Evolutionary conservation across 495 filamentous ascomycete species (phyloP), one percentile per base, ranked within the genome.

Genomic region (Aspergillus taichungensis): DNA sequence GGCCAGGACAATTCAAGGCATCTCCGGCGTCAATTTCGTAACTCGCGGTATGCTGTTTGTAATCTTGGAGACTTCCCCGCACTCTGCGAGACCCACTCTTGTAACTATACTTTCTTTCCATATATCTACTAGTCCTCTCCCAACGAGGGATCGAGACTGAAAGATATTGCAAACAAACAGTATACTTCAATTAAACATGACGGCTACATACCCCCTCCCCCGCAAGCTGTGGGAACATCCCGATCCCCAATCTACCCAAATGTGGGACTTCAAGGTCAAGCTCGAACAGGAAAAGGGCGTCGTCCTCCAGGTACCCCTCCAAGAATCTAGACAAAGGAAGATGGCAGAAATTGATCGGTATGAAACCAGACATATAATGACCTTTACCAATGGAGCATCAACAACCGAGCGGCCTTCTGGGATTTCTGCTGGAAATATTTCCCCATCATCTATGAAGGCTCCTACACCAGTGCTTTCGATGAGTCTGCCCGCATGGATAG

Each of bases 371-470:
- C 55, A 29, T 88, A 80, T 60, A 59, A 73, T 49, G 80, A 83
- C 9, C 67, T 90, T 6, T 79, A 84, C 52, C 55, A 71, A 33
- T 87, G 71, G 63, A 85, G 83, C 29, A 64, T 83, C 34, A 61
- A 67, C 9, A 62, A 76, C 43, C 73, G 78, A n/a, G 61, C 76
- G 6, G 64, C 73, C 30, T 91, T 91, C 66, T 91, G 77, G 74
- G 68, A 70, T 10, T 71, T 80, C 43, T 53, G 79, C 44, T 87
- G 83, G 66, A 64, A 79, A 27, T 68, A 68, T 34, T 56, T 72
- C 31, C 68, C 69, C 33, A 59, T 86, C 34, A 78, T 91, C 43
- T 67, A 84, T 54, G 68, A 69, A 33, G 85, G 84, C 34, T 51
- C 59, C 1, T 80, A 79, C 54, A 68, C 58, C 1, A 55, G 45